phyloP scores from a whole-genome alignment of 768 basidiomycete genomes.

The Pisolithus albus region DNA sequence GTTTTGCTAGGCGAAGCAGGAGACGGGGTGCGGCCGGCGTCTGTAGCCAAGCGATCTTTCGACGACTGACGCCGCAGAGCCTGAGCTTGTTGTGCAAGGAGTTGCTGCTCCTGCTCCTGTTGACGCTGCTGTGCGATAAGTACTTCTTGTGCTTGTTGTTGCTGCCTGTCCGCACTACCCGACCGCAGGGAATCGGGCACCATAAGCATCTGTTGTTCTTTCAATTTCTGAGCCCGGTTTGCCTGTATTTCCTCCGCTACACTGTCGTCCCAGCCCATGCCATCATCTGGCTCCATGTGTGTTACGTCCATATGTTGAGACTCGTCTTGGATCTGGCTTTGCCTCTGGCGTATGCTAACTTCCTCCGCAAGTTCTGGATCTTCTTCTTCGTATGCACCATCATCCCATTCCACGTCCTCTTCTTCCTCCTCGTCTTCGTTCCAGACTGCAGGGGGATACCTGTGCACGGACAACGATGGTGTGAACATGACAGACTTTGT shows the following conservation, averaged over 20 bases:
- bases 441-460: conserved; percentile 81
- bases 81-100: conserved; percentile 12
- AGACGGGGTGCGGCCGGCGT: conserved; percentile 22
- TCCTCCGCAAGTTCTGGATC: conserved; percentile 57
- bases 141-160: conserved; percentile 23
- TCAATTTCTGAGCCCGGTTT: conserved; percentile 22
- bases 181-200: conserved; percentile 34
- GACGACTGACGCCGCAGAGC: conserved; percentile 39
- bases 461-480: conserved; percentile 54
- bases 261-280: conserved; percentile 82
- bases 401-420: conserved; percentile 50
- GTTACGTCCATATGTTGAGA: conserved; percentile 23
- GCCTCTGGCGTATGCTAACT: conserved; percentile 37
- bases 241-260: conserved; percentile 47
- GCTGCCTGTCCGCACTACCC: conserved; percentile 21
- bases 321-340: conserved; percentile 27
- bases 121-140: conserved; percentile 29
- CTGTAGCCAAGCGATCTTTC: conserved; percentile 39
- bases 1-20: conserved; percentile 24
- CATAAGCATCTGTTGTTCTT: conserved; percentile 13
- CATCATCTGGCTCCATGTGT: conserved; percentile 69
- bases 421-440: conserved; percentile 65
- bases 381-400: conserved; percentile 64
- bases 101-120: conserved; percentile 28
- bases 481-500: conserved; percentile 66